A percentile compares a stretch with the other conserved stretches of the same genome.
Evolutionary conservation across 345 rosid species (phyloP).

Genomic region (Melaleuca quinquenervia): DNA sequence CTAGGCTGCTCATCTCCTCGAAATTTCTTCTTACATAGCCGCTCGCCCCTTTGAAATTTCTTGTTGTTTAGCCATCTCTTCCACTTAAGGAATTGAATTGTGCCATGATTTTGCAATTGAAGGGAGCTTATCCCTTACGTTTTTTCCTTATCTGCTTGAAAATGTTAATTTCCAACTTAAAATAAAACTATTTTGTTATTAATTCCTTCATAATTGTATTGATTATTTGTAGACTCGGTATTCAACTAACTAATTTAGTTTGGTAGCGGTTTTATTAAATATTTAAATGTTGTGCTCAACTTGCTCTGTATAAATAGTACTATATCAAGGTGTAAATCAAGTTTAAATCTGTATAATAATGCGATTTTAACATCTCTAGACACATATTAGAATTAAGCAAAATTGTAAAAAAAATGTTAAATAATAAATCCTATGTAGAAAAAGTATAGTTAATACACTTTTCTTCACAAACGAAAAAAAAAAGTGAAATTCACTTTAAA

Average conservation of each 20-base stretch:
- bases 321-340: background rate
- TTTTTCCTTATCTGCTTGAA: no score
- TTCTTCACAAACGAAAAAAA: no score
- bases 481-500: background rate
- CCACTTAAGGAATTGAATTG: background rate
- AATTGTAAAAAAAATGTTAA: background rate
- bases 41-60: background rate
- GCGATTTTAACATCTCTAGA: background rate
- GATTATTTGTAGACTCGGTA: background rate
- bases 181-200: no score
- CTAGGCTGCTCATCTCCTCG: background rate
- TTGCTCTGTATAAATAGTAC: background rate
- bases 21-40: background rate
- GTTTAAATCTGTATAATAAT: background rate
- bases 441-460: no score
- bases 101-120: background rate
- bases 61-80: background rate
- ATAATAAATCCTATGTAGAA: background rate
- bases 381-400: background rate
- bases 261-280: background rate
- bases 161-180: no score
- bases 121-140: no score
- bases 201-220: no score
- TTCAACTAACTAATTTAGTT: background rate
- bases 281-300: background rate